Conservation (phyloP, 1,284 basidiomycete species). For the Puccinia polysora region DNA sequence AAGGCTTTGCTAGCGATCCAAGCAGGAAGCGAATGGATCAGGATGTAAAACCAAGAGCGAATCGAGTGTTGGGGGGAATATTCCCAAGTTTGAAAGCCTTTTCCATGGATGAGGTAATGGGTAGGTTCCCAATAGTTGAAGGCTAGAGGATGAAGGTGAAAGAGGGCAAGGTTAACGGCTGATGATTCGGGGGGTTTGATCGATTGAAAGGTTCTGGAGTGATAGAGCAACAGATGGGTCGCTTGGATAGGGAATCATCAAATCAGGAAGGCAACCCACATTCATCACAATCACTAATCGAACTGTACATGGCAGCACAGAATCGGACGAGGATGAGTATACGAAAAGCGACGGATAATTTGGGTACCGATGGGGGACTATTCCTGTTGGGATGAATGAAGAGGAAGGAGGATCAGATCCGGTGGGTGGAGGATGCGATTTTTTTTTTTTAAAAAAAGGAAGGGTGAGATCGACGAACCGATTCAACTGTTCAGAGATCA, state of each 20-base stretch:
- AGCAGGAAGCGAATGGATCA: slow-evolving; percentile 61
- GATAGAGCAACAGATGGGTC: not conserved
- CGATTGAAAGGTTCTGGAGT: not conserved
- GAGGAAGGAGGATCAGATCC: too few relatives aligned
- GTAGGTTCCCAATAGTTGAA: slow-evolving; percentile 99
- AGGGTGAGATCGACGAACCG: slow-evolving; percentile 2
- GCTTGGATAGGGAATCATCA: not conserved
- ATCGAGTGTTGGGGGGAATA: slow-evolving; percentile 83
- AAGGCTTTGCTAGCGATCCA: slow-evolving; percentile 53
- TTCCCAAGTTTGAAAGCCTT: slow-evolving; percentile 98
- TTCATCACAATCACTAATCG: slow-evolving; percentile 95
- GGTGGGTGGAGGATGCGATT: too few relatives aligned
- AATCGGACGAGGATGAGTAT: slow-evolving; percentile 76
- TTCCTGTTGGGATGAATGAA: slow-evolving; percentile 35
- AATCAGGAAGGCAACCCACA: slow-evolving; percentile 60
- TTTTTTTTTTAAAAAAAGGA: too few relatives aligned
- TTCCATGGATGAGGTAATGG: slow-evolving; percentile 75
- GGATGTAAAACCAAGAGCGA: slow-evolving; percentile 86
- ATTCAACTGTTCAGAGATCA: slow-evolving; percentile 40
- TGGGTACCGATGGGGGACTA: slow-evolving; percentile 70
- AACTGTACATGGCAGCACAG: slow-evolving; percentile 87
- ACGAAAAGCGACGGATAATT: slow-evolving; percentile 74
- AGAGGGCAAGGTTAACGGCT: not conserved
- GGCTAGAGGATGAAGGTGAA: slow-evolving; percentile 58
- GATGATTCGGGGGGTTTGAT: not conserved